Base-by-base conservation (phyloP, 345 rosid genomes). In the Schrenkiella parvula region DNA sequence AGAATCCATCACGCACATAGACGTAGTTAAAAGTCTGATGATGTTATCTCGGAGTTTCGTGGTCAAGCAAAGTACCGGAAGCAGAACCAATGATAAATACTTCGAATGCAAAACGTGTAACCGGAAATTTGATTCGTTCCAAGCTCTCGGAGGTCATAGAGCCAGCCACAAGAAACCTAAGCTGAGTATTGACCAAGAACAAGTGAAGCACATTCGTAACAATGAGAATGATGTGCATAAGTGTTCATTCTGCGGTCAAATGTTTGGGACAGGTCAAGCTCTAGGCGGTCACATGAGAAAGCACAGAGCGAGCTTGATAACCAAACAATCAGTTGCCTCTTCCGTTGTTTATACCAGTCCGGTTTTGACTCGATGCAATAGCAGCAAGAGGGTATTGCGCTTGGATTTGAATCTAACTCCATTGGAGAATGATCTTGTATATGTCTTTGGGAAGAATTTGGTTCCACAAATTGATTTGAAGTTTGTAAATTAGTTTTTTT, bases 271-370 rank as follows among this genome's bases (percentile, higher is more conserved):
- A 52, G 90, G 93, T 13, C 93, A 88, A 76, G 93, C 93, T 78
- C 41, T 88, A 66, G 92, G 92, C 15, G 90, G 93, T 51, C 93
- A 88, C 32, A 86, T 88, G 90, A 83, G 93, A 80, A 74, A 82
- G 53, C 93, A 88, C 68, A 80, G 82, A 54, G 34, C 58, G 8
- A 61, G 28, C 32, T 17, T 51, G 23, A 37, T 48, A 9, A 2
- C 46, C 17, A 57, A 60, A 28, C 61, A 55, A 12, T 0, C 41
- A 8, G 44, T 28, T 47, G 0, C 58, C 9, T 47, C 70, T 64
- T 77, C 66, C 0, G 6, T 19, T 0, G 76, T 62, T 19, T 54
- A 77, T 29, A 46, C 66, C 22, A 29, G 66, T 38, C 85, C 87
- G 9, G 80, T 80, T 67, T 65, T 84, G 41, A 78, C 62, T 70